Evolutionary conservation across 139 green algal species (phyloP).

Genomic region (Ettlia oleoabundans): DNA sequence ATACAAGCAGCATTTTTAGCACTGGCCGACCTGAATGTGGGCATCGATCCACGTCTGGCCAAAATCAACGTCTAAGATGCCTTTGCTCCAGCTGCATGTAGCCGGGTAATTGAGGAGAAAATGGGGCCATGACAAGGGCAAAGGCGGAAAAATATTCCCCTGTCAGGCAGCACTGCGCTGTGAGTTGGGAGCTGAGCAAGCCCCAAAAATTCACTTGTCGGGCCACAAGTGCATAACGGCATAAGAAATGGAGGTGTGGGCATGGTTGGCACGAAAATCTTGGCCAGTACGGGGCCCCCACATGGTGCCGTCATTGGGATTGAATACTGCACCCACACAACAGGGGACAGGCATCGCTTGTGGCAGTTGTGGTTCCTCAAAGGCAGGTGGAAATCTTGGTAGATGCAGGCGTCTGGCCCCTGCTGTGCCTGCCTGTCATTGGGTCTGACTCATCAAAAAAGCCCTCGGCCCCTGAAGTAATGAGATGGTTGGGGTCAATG

Average conservation of each 20-base stretch:
- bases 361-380: no score
- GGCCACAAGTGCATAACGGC: constrained; percentile 43
- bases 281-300: constrained; percentile 32
- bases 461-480: constrained; percentile 31
- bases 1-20: no score
- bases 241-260: constrained; percentile 37
- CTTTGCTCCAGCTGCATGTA: neutral
- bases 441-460: no score
- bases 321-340: neutral
- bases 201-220: neutral
- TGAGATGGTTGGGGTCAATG: constrained; percentile 23
- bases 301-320: neutral
- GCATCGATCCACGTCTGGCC: neutral
- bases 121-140: no score
- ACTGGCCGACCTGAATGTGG: constrained; percentile 16
- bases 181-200: no score
- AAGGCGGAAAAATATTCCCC: no score
- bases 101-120: no score
- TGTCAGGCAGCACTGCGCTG: no score
- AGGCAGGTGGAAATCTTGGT: no score
- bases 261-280: constrained; percentile 51
- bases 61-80: neutral
- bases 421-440: no score
- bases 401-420: no score
- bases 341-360: no score